A percentile compares a stretch with the other conserved stretches of the same genome.
These are phyloP conservation scores for Lactarius quietus DNA, from an alignment of 768 basidiomycete genomes.

Conservation along the genomic window DNA sequence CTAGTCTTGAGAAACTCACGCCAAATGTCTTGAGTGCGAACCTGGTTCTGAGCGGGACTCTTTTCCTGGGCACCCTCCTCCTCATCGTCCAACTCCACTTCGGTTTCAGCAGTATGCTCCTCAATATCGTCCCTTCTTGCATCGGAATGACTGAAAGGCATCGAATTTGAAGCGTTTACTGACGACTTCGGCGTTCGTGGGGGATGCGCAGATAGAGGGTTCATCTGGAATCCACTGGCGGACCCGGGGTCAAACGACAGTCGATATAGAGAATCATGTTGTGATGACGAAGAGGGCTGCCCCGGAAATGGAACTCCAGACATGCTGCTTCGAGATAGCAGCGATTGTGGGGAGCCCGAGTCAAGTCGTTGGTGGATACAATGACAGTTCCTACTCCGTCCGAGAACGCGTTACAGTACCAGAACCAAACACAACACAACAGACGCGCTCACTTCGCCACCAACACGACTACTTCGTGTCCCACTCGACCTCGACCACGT, in stretches of 20 bases:
- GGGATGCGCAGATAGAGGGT: conserved; percentile 74
- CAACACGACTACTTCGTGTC: background rate
- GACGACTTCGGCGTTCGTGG: conserved; percentile 72
- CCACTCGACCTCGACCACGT: conserved; percentile 8
- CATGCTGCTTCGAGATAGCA: conserved; percentile 40
- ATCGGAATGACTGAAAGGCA: conserved; percentile 36
- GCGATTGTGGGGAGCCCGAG: conserved; percentile 3
- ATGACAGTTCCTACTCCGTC: background rate
- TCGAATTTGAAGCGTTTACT: conserved; percentile 26
- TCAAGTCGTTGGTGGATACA: conserved; percentile 1
- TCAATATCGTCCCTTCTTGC: conserved; percentile 38
- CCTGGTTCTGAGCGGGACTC: conserved; percentile 39
- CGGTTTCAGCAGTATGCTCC: conserved; percentile 26
- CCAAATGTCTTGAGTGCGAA: conserved; percentile 70
- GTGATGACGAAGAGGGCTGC: conserved; percentile 41
- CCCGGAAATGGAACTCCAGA: conserved; percentile 63
- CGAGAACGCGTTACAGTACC: background rate
- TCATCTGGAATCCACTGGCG: conserved; percentile 64
- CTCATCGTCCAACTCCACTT: conserved; percentile 35
- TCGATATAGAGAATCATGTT: conserved; percentile 48
- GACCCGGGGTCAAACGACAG: conserved; percentile 50
- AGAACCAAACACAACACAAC: conserved; percentile 21
- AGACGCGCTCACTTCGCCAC: background rate
- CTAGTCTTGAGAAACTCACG: conserved; percentile 75
- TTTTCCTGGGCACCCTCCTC: conserved; percentile 32